Evolutionary conservation across 345 rosid species (phyloP), one percentile per base, ranked within the genome.

Genomic region (Lumnitzera racemosa): DNA sequence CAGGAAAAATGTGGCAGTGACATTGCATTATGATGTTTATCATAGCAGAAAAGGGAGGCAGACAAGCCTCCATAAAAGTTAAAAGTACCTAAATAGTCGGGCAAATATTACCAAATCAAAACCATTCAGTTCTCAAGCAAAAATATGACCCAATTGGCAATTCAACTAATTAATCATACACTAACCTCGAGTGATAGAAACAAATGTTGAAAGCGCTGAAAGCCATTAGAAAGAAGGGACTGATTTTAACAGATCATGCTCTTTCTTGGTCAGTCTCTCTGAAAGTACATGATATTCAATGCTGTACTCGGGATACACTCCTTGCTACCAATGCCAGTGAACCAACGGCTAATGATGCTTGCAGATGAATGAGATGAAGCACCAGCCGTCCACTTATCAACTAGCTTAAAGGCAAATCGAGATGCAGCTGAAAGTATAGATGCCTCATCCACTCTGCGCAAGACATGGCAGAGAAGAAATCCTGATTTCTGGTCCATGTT

Each of bases 401-500:
- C 85, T 59, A 92, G 74, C 68, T 48, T 69, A 71, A 89, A 92
- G 51, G 90, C 98, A 57, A 54, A 76, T 71, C 65, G 72, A 36
- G 79, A 71, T 15, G 98, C 96, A 48, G 88, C 84, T 25, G 82
- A 72, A 24, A 89, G 74, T 6, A 87, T 70, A 14, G 81, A 83
- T 5, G 74, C 71, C 72, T 92, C 98, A 70, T 87, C 96, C 20
- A 87, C 98, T 59, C 77, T 78, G 24, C 94, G 89, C 10, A 89
- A 67, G 62, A 87, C 63, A 65, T 89, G 96, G 59, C 94, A 89
- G 11, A 89, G 83, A 67, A 92, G 82, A 51, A 92, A 69, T 13
- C 76, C 84, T 2, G 89, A 74, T 55, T 70, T 69, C 64, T 53
- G 43, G 24, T 59, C 76, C 53, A 67, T 75, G 15, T 49, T 49